Conservation (phyloP, 352 stramenopile species). For the Pythium folliculosum region DNA sequence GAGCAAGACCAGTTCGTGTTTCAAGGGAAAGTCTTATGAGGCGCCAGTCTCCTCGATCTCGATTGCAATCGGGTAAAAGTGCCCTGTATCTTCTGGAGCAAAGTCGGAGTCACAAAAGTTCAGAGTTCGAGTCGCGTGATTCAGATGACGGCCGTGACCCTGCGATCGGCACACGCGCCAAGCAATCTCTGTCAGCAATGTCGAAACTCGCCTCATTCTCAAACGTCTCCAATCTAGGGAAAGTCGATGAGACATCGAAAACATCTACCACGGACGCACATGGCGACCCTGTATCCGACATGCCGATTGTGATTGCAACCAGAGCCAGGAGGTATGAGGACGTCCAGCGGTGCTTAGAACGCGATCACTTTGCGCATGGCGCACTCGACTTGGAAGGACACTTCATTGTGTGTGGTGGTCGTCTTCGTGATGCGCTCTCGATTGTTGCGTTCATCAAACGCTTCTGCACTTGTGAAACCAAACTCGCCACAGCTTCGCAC, state of each 20-base stretch:
- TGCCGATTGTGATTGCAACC: constrained; percentile 12
- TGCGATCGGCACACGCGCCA: not conserved
- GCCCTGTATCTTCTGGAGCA: constrained; percentile 16
- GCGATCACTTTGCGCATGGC: constrained; percentile 21
- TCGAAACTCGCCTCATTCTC: constrained; percentile 8
- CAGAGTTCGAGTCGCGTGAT: constrained; percentile 1
- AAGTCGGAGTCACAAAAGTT: constrained; percentile 18
- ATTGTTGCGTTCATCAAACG: constrained; percentile 24
- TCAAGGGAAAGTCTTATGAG: constrained; percentile 28
- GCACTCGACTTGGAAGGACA: constrained; percentile 16
- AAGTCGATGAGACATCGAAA: constrained; percentile 14
- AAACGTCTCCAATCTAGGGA: constrained; percentile 17
- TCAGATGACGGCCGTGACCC: not conserved
- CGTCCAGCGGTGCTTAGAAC: constrained; percentile 10
- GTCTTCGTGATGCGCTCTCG: constrained; percentile 23
- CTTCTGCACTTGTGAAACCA: constrained; percentile 12
- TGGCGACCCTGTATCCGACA: not conserved
- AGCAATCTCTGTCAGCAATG: not conserved
- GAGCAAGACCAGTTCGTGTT: constrained; percentile 19
- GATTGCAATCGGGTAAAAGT: constrained; percentile 14
- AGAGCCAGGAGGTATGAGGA: constrained; percentile 3
- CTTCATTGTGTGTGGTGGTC: constrained; percentile 30
- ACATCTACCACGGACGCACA: not conserved
- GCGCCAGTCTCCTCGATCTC: constrained; percentile 13
- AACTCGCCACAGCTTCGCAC: not conserved